Percentiles rank a stretch among this genome's conserved stretches.
These are phyloP conservation scores for Inonotus obliquus DNA, from an alignment of 1,284 basidiomycete species.

Conservation along the genomic window DNA sequence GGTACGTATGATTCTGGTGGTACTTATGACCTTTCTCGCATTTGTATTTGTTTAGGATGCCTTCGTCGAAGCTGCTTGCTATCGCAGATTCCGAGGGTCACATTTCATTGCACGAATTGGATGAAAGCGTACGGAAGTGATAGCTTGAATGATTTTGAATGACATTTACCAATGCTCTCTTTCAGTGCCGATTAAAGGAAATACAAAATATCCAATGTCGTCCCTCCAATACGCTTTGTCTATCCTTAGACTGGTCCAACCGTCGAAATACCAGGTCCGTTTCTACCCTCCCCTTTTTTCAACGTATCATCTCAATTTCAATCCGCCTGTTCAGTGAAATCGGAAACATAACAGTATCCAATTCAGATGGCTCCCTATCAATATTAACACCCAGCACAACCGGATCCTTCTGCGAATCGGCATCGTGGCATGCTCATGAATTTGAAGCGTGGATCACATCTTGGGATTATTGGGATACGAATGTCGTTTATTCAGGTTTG, in stretches of 20 bases:
- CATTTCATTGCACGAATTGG: conserved; percentile 58
- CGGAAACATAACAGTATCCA: conserved; percentile 68
- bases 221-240: conserved; percentile 58
- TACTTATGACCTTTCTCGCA: too few species aligned
- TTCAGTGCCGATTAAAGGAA: conserved; percentile 41
- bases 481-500: conserved; percentile 76
- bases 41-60: conserved; percentile 23
- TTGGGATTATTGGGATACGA: conserved; percentile 82
- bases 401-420: conserved; percentile 39
- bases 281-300: not conserved
- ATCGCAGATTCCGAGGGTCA: conserved; percentile 84
- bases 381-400: conserved; percentile 47
- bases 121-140: conserved; percentile 37
- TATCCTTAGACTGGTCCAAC: conserved; percentile 88
- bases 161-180: not conserved
- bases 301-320: not conserved
- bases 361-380: conserved; percentile 72
- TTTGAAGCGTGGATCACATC: conserved; percentile 93
- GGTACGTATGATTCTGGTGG: too few species aligned
- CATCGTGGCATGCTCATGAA: conserved; percentile 86
- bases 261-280: conserved; percentile 33
- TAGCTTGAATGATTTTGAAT: not conserved
- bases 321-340: conserved; percentile 35
- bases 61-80: conserved; percentile 47
- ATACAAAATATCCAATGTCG: conserved; percentile 54